Evolutionary conservation across 352 stramenopile genomes (phyloP).

Genomic region (Phytophthora europaea): DNA sequence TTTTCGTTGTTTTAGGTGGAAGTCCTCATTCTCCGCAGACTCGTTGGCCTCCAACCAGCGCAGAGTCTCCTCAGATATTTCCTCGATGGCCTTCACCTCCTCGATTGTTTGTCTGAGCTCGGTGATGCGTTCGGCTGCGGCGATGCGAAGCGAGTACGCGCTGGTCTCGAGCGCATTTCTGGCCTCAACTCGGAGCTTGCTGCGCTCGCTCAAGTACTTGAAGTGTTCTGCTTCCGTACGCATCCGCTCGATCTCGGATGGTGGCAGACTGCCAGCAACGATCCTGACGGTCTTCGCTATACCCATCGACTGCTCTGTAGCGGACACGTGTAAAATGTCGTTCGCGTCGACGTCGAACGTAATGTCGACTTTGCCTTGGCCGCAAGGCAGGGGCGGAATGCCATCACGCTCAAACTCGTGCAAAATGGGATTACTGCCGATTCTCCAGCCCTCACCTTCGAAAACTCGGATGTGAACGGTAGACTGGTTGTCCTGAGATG

Average conservation of each 20-base stretch:
- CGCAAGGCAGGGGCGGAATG: not conserved
- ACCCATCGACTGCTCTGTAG: not conserved
- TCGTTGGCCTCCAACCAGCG: not conserved
- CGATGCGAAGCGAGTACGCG: not conserved
- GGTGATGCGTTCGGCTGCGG: not conserved
- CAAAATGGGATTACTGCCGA: not conserved
- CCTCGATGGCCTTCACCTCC: not conserved
- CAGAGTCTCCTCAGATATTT: not conserved
- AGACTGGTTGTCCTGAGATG: not conserved
- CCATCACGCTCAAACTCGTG: not conserved
- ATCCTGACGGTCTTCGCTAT: not conserved
- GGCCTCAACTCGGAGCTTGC: not conserved
- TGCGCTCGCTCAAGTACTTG: not conserved
- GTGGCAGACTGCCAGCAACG: not conserved
- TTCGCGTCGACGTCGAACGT: not conserved
- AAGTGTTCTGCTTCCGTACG: not conserved
- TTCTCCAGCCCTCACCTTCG: not conserved
- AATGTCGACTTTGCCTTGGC: not conserved
- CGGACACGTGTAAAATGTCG: not conserved
- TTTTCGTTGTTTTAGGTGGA: not conserved
- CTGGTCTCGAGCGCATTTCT: not conserved
- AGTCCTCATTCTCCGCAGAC: not conserved
- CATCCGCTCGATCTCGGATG: not conserved
- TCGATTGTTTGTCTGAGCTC: not conserved
- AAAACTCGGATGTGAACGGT: not conserved